phyloP scores from a whole-genome alignment of 2,329 filamentous ascomycete genomes.

The Metarhizium guizhouense region DNA sequence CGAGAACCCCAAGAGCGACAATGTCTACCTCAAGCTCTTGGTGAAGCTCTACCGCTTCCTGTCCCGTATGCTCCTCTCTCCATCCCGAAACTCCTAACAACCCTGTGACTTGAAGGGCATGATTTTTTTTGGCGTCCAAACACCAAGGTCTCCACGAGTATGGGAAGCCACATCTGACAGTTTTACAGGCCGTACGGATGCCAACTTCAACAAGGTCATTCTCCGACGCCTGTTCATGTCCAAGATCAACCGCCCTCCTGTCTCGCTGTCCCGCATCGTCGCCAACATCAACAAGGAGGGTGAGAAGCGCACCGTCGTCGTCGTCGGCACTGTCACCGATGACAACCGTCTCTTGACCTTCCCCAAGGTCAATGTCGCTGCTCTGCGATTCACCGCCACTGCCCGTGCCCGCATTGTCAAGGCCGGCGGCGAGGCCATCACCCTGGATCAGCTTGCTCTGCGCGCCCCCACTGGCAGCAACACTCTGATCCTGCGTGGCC shows the following conservation, averaged over 20 bases:
- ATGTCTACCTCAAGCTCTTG: slow-evolving; percentile 93
- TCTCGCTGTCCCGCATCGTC: slow-evolving; percentile 87
- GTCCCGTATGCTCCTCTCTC: slow-evolving; percentile 61
- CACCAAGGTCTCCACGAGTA: no score
- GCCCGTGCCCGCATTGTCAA: slow-evolving; percentile 88
- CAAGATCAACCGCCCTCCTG: slow-evolving; percentile 92
- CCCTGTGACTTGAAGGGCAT: no score
- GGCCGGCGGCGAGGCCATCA: slow-evolving; percentile 90
- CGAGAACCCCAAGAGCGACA: slow-evolving; percentile 95
- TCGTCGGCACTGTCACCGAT: slow-evolving; percentile 93
- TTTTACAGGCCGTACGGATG: slow-evolving; percentile 76
- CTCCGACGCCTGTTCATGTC: slow-evolving; percentile 97
- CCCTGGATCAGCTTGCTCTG: slow-evolving; percentile 93
- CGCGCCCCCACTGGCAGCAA: slow-evolving; percentile 92
- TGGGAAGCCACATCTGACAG: background rate
- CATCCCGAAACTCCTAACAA: no score
- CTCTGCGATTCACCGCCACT: slow-evolving; percentile 92
- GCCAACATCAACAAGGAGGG: slow-evolving; percentile 56
- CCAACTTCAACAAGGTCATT: slow-evolving; percentile 97
- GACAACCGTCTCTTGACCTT: slow-evolving; percentile 88
- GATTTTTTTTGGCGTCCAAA: no score
- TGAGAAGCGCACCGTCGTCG: slow-evolving; percentile 79
- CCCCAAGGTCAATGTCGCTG: slow-evolving; percentile 89
- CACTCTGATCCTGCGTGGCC: slow-evolving; percentile 92
- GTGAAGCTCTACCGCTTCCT: slow-evolving; percentile 98